Evolutionary conservation across 768 basidiomycete species (phyloP).

Genomic region (Phylloporus rhodoxanthus): DNA sequence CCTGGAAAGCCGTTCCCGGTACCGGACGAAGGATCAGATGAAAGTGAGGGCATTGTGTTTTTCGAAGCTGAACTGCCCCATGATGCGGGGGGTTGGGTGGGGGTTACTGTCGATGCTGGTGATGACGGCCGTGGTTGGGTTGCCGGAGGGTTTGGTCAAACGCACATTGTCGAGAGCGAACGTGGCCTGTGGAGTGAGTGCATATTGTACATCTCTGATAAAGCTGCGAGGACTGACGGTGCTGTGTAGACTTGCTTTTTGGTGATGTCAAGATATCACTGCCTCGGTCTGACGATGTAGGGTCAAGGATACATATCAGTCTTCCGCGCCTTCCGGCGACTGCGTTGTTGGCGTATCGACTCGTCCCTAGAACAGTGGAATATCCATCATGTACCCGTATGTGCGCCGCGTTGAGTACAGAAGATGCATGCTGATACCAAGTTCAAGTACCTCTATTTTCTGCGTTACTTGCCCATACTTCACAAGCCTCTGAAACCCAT

Average conservation of each 20-base stretch:
- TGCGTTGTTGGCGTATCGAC: conserved; percentile 60
- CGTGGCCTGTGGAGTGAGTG: conserved; percentile 40
- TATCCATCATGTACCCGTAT: conserved; percentile 28
- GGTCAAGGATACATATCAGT: conserved; percentile 39
- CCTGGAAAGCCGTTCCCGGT: conserved; percentile 54
- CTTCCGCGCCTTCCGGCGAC: conserved; percentile 56
- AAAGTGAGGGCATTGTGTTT: conserved; percentile 67
- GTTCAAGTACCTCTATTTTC: conserved; percentile 47
- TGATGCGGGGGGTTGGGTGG: conserved; percentile 40
- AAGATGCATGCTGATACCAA: conserved; percentile 5
- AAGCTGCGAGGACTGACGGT: conserved; percentile 8
- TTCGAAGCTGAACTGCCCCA: conserved; percentile 47
- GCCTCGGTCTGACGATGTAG: conserved; percentile 19
- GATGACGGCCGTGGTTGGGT: conserved; percentile 58
- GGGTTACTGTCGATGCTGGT: conserved; percentile 43
- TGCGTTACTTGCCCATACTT: conserved; percentile 62
- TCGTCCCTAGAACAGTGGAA: conserved; percentile 32
- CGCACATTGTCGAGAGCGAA: conserved; percentile 29
- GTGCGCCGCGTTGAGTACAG: background rate
- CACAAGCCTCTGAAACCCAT: conserved; percentile 57
- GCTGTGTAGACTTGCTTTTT: conserved; percentile 37
- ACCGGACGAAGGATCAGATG: conserved; percentile 63
- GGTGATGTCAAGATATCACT: conserved; percentile 32
- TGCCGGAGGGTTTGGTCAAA: conserved; percentile 44
- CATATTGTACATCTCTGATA: background rate